Percentiles rank a stretch among this genome's conserved stretches.
phyloP scores from a whole-genome alignment of 148 eudicot species.

The Euryodendron excelsum region DNA sequence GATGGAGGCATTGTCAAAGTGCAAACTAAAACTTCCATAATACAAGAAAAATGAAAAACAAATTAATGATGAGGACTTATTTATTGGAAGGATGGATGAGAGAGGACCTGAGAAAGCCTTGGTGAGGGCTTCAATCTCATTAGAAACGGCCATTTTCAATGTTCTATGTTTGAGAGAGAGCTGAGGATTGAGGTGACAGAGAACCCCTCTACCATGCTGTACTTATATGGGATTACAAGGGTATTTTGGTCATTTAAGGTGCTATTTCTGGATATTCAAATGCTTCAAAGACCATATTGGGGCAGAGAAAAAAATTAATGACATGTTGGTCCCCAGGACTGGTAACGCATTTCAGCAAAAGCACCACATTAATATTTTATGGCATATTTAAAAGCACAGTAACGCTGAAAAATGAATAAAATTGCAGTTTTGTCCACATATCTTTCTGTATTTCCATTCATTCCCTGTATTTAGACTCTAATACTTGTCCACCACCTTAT shows the following conservation, averaged over 20 bases:
- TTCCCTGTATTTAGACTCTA: too few species aligned
- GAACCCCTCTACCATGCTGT: neutral
- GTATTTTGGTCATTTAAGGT: neutral
- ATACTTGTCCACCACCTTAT: too few species aligned
- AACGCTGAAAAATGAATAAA: too few species aligned
- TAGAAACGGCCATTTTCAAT: neutral
- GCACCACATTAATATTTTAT: neutral
- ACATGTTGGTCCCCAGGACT: neutral
- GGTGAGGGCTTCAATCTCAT: slow-evolving; percentile 41
- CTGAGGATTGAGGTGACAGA: neutral
- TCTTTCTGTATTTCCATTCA: too few species aligned
- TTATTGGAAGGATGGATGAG: neutral
- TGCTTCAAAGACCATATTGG: neutral
- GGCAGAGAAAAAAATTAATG: neutral
- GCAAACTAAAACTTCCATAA: too few species aligned
- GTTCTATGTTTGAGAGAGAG: neutral
- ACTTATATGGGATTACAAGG: slow-evolving; percentile 6
- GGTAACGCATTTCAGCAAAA: neutral
- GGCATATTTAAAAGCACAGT: too few species aligned
- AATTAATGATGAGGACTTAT: too few species aligned
- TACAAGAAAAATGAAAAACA: too few species aligned
- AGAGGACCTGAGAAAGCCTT: slow-evolving; percentile 73
- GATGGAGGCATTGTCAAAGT: too few species aligned
- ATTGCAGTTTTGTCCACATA: too few species aligned
- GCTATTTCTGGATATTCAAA: neutral